phyloP scores from a whole-genome alignment of 192 early-diverging fungal genomes.

The Coemansia sp. region DNA sequence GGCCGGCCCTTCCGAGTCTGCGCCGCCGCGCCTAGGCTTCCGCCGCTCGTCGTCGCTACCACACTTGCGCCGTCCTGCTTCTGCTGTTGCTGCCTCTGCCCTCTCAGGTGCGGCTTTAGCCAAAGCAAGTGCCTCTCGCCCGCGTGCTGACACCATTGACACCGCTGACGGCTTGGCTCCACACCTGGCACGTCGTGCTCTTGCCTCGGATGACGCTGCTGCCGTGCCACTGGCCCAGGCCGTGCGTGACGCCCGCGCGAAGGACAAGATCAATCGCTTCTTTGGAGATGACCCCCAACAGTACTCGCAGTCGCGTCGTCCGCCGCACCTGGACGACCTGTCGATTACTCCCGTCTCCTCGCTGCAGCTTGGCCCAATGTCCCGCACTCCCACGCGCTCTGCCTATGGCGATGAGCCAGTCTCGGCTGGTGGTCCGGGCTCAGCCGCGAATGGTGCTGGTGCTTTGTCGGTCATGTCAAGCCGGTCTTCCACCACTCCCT shows the following conservation, averaged over 20 bases:
- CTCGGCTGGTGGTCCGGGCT: constrained; percentile 9
- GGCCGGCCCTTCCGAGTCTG: not conserved
- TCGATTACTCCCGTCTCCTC: constrained; percentile 32
- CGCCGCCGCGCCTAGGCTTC: constrained; percentile 14
- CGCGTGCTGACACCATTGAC: constrained; percentile 50
- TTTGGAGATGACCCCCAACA: constrained; percentile 59
- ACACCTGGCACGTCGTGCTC: constrained; percentile 36
- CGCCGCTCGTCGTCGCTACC: constrained; percentile 49
- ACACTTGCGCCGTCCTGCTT: constrained; percentile 27
- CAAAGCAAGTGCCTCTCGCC: constrained; percentile 9
- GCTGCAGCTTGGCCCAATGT: constrained; percentile 11
- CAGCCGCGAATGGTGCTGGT: constrained; percentile 13
- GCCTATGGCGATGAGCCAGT: constrained; percentile 29
- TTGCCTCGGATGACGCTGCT: constrained; percentile 10
- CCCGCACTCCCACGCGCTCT: constrained; percentile 35
- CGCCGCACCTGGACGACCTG: constrained; percentile 26
- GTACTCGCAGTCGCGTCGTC: constrained; percentile 22
- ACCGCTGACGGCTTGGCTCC: constrained; percentile 24
- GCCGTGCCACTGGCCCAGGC: constrained; percentile 6
- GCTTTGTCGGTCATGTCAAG: constrained; percentile 33
- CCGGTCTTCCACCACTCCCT: constrained; percentile 28
- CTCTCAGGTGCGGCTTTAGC: not conserved
- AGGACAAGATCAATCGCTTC: constrained; percentile 60
- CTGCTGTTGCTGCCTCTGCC: not conserved
- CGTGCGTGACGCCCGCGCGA: constrained; percentile 36